Percentiles rank a stretch among this genome's conserved stretches.
Evolutionary conservation across 331 rosid species (phyloP).

Genomic region (Pyracantha coccinea): DNA sequence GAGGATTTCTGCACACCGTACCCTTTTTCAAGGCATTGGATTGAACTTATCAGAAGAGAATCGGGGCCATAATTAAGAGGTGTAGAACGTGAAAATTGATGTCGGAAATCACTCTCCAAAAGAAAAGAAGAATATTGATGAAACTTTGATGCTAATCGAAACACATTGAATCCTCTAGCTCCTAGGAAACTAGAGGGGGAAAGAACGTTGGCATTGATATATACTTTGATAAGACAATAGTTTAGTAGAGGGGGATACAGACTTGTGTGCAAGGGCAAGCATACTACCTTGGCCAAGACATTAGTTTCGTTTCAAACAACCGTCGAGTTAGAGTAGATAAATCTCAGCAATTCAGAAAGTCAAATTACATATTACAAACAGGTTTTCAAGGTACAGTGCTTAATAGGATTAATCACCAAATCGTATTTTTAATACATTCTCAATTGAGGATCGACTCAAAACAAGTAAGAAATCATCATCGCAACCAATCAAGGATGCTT

Average conservation of each 20-base stretch:
- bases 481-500: no score
- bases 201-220: neutral
- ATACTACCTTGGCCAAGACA: neutral
- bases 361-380: neutral
- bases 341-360: neutral
- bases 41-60: neutral
- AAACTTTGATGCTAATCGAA: neutral
- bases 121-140: no score
- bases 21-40: neutral
- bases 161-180: neutral
- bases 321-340: neutral
- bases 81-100: neutral
- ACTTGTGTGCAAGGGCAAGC: neutral
- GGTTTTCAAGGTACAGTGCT: neutral
- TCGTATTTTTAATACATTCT: no score
- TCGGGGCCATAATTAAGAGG: neutral
- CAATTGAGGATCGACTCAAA: no score
- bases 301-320: neutral
- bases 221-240: neutral
- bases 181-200: neutral
- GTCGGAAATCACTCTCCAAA: no score
- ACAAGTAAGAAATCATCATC: no score
- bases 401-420: no score
- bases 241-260: neutral
- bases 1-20: neutral